Evolutionary conservation across 768 basidiomycete species (phyloP).

Genomic region (Porphyrellus cyaneotinctus): DNA sequence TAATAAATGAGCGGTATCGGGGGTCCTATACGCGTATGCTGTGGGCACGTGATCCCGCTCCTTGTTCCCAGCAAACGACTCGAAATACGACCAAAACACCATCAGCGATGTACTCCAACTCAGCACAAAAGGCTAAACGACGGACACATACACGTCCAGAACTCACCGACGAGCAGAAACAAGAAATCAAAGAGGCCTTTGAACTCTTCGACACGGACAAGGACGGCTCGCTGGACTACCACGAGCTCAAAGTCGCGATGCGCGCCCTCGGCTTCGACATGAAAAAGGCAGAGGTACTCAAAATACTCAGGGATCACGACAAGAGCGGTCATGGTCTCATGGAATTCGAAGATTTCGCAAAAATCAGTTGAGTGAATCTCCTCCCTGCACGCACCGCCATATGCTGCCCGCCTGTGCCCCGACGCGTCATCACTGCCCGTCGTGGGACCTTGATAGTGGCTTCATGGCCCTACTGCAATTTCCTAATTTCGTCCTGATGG

Average conservation of each 20-base stretch:
- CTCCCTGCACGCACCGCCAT: neutral
- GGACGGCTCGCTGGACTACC: slow-evolving; percentile 93
- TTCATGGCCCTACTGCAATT: neutral
- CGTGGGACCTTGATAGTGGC: neutral
- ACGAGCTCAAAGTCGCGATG: slow-evolving; percentile 99
- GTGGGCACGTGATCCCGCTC: slow-evolving; percentile 23
- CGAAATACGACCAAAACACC: neutral
- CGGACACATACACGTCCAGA: slow-evolving; percentile 75
- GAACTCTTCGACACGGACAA: slow-evolving; percentile 99
- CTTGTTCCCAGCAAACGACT: neutral
- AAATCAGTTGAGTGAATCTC: slow-evolving; percentile 67
- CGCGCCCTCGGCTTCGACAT: slow-evolving; percentile 95
- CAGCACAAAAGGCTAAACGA: slow-evolving; percentile 69
- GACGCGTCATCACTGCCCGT: slow-evolving; percentile 5
- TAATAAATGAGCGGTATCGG: slow-evolving; percentile 1
- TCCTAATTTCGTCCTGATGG: neutral
- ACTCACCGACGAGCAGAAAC: slow-evolving; percentile 83
- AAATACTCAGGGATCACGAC: slow-evolving; percentile 87
- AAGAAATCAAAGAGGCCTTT: slow-evolving; percentile 98
- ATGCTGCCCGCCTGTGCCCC: neutral
- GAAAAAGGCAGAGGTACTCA: slow-evolving; percentile 98
- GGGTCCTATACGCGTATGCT: slow-evolving; percentile 31
- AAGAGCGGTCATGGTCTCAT: slow-evolving; percentile 79
- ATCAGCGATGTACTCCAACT: slow-evolving; percentile 51
- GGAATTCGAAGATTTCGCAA: slow-evolving; percentile 90